Base-by-base conservation (phyloP, 371 early-diverging fungal genomes). In the Apophysomyces variabilis region DNA sequence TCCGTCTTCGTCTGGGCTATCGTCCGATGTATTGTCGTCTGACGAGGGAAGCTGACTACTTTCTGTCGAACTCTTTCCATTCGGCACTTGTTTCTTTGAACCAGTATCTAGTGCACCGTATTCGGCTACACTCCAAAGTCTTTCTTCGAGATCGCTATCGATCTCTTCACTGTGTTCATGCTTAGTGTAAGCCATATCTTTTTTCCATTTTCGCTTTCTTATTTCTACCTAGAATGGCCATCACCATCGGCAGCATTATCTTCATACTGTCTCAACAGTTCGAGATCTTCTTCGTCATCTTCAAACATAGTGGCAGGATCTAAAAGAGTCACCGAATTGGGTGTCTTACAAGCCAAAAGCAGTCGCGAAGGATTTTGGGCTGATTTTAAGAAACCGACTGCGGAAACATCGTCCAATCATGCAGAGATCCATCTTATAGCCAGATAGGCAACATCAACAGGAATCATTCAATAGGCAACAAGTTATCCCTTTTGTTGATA, bases 281-380 rank as follows among this genome's bases (percentile, higher is more conserved):
- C 54, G 54, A 50, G 54, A 50, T 50, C 54, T 50, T 50, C 54
- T 21, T 50, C 54, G 21, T 50, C 54, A 21, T 50, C 54, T 18
- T 50, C 54, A 50, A 50, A 50, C 54, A 50, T 50, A 3, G 54
- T 21, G 8, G 21, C 21, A 50, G 7, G 21, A 21, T 50, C 21
- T 21, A 50, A 5, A 26, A 50, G 16, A 50, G 21, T 9, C 9
- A 50, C 54, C 4, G 54, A 8, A 7, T 50, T 50, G 16, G 16
- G 16, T 26, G 32, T 26, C 26, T 26, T 26, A 0, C 32, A 26
- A 26, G 32, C 32, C 32, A 26, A 26, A 26, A 26, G 32, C 32
- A 26, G 32, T 26, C 32, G 32, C 32, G 3, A 26, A 26, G 32
- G 32, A 26, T 3, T 26, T 26, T 26, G 32, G 32, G 3, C 32